Evolutionary conservation across 2,329 filamentous ascomycete species (phyloP).

Genomic region (Ophiocordyceps camponoti-rufipedis): DNA sequence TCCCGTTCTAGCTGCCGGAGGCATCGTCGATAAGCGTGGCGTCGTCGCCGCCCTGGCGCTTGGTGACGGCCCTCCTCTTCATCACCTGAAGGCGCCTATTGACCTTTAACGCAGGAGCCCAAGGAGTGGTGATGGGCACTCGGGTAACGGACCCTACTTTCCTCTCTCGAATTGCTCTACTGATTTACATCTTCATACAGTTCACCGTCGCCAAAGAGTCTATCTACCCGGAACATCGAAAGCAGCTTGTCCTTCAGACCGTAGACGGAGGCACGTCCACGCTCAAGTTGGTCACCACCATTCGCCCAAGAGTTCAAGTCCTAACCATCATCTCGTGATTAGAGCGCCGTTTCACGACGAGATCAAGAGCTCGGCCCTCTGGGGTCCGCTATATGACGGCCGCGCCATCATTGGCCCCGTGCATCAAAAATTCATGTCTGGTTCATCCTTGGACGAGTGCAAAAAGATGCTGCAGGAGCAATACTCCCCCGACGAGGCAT

Average conservation of each 20-base stretch:
- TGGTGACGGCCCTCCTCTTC: constrained; percentile 16
- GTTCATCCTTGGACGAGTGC: constrained; percentile 24
- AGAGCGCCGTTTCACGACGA: constrained; percentile 24
- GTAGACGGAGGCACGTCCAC: constrained; percentile 25
- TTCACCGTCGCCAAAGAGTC: constrained; percentile 27
- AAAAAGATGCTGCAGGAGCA: constrained; percentile 18
- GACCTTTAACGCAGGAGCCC: constrained; percentile 16
- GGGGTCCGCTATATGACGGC: constrained; percentile 25
- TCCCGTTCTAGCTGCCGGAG: constrained; percentile 37
- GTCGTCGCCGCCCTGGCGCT: constrained; percentile 35
- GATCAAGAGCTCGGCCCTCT: constrained; percentile 17
- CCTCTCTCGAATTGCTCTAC: background rate
- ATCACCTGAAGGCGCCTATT: background rate
- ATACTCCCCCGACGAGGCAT: constrained; percentile 14
- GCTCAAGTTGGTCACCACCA: constrained; percentile 18
- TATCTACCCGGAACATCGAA: constrained; percentile 19
- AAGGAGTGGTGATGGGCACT: constrained; percentile 25
- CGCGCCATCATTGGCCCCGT: constrained; percentile 21
- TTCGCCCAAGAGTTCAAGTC: background rate
- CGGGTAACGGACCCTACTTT: constrained; percentile 7
- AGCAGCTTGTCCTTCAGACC: constrained; percentile 20
- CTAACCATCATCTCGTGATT: background rate
- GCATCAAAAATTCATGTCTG: constrained; percentile 19
- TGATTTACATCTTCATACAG: constrained; percentile 6
- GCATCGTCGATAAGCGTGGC: constrained; percentile 36